Evolutionary conservation across 1,284 basidiomycete species (phyloP).

Genomic region (Melampsora americana): DNA sequence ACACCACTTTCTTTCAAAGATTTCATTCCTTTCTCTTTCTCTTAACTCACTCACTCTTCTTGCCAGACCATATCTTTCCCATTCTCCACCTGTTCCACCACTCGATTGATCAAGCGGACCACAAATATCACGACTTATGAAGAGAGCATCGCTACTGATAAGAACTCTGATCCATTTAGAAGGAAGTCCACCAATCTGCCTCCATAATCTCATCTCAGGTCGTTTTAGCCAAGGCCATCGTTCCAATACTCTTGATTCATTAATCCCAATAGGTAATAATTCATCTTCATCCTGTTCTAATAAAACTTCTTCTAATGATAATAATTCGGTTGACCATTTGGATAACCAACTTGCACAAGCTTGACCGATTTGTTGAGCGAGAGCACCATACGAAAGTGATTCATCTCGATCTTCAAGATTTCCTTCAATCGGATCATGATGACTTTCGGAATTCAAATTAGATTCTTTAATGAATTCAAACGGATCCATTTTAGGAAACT

Average conservation of each 20-base stretch:
- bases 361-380: slow-evolving; percentile 1
- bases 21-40: not conserved
- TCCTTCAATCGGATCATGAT: not conserved
- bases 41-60: not conserved
- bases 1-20: no score
- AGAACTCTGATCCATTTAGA: not conserved
- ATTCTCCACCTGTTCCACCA: not conserved
- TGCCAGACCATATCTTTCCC: not conserved
- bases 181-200: not conserved
- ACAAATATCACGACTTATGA: not conserved
- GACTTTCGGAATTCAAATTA: not conserved
- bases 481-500: not conserved
- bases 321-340: not conserved
- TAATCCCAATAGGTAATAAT: not conserved
- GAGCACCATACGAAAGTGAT: not conserved
- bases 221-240: not conserved
- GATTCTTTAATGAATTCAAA: not conserved
- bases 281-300: not conserved
- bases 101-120: not conserved
- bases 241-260: not conserved
- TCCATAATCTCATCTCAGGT: not conserved
- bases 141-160: not conserved
- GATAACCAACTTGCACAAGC: slow-evolving; percentile 7
- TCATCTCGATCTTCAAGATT: not conserved
- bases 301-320: not conserved